These are phyloP conservation scores for Triadica sebifera DNA, from an alignment of 345 rosid genomes.

Conservation along the genomic window DNA sequence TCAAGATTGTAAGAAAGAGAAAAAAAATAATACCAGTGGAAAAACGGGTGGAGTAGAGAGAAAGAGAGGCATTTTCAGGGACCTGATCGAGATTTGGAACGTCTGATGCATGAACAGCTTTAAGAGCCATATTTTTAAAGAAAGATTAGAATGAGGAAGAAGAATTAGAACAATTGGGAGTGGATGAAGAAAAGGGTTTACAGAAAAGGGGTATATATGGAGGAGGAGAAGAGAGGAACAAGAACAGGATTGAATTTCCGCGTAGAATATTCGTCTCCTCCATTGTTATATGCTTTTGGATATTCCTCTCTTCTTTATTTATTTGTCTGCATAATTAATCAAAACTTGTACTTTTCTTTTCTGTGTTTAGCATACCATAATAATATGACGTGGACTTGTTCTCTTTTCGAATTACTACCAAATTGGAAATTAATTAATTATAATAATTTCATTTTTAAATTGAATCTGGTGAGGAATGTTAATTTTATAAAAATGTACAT, in stretches of 20 bases:
- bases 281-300: slow-evolving; percentile 21
- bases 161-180: not conserved
- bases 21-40: slow-evolving; percentile 25
- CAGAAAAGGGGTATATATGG: slow-evolving; percentile 17
- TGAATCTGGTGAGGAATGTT: too few relatives aligned
- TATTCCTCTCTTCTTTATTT: slow-evolving; percentile 6
- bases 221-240: not conserved
- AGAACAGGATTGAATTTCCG: slow-evolving; percentile 8
- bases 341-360: not conserved
- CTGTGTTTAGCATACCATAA: too few relatives aligned
- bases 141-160: not conserved
- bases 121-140: slow-evolving; percentile 57
- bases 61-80: slow-evolving; percentile 48
- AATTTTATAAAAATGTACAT: too few relatives aligned
- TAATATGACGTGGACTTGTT: too few relatives aligned
- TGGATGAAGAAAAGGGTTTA: not conserved
- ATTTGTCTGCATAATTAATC: not conserved
- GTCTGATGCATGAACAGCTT: slow-evolving; percentile 81
- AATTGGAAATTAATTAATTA: too few relatives aligned
- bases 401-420: too few relatives aligned
- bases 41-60: slow-evolving; percentile 37
- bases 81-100: slow-evolving; percentile 72
- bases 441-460: too few relatives aligned
- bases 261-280: slow-evolving; percentile 24
- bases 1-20: not conserved